Percentiles rank a stretch among this genome's conserved stretches.
These are phyloP conservation scores for Salix purpurea DNA, from an alignment of 345 rosid species.

Conservation along the genomic window DNA sequence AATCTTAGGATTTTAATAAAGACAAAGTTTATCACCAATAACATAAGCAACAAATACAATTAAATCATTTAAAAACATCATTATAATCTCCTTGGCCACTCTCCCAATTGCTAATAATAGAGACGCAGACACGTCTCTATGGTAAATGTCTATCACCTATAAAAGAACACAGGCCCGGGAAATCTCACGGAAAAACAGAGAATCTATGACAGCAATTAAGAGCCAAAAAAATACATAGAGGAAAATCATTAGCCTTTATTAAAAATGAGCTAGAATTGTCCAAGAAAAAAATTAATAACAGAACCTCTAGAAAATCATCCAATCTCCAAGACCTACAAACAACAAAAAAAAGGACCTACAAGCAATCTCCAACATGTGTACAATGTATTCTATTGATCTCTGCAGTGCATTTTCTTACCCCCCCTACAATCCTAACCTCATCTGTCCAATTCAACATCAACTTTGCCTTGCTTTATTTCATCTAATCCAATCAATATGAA, in stretches of 20 bases:
- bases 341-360: neutral
- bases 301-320: neutral
- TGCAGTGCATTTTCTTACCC: neutral
- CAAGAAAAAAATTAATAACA: neutral
- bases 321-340: neutral
- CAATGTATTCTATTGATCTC: neutral
- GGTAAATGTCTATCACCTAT: neutral
- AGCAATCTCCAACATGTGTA: neutral
- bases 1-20: constrained; percentile 17
- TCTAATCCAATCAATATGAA: neutral
- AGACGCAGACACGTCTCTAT: neutral
- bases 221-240: neutral
- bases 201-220: too few relatives aligned
- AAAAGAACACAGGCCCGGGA: neutral
- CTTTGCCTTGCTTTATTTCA: neutral
- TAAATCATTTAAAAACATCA: neutral
- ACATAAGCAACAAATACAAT: neutral
- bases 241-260: neutral
- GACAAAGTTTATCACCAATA: neutral
- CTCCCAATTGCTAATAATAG: neutral
- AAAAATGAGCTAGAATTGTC: neutral
- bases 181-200: neutral
- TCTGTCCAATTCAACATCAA: neutral
- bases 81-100: neutral
- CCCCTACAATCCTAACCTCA: neutral